Conservation (phyloP, 768 basidiomycete species). For the Sporobolomyces roseus region DNA sequence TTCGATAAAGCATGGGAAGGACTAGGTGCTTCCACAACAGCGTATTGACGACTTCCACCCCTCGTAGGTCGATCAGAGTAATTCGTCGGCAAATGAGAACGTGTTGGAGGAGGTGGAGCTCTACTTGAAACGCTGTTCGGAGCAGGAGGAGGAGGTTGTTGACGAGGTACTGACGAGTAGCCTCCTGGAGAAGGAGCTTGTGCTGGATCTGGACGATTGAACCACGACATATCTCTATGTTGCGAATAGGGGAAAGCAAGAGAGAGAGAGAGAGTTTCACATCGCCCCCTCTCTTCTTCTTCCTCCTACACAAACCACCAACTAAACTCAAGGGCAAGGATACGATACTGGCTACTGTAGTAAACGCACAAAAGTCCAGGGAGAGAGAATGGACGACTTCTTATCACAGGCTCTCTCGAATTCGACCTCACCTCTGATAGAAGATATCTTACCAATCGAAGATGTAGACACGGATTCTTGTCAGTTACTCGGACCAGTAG, state of each 20-base stretch:
- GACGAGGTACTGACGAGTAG: conserved; percentile 1
- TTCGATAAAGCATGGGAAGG: conserved; percentile 62
- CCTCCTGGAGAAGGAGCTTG: background rate
- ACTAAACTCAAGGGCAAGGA: no score
- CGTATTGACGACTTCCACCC: conserved; percentile 3
- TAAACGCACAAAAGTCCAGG: no score
- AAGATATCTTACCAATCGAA: background rate
- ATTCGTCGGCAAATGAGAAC: conserved; percentile 4
- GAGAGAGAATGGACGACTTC: background rate
- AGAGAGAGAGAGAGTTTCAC: background rate
- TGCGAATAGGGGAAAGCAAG: background rate
- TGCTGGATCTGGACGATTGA: background rate
- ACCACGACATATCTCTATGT: conserved; percentile 18
- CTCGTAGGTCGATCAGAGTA: background rate
- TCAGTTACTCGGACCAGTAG: conserved; percentile 55
- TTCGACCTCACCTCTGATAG: no score
- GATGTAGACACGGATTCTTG: conserved; percentile 53
- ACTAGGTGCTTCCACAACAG: conserved; percentile 41
- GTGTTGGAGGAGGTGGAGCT: conserved; percentile 1
- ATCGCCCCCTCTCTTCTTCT: background rate
- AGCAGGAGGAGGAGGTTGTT: no score
- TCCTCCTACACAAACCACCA: no score
- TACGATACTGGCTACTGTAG: no score
- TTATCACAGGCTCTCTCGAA: no score
- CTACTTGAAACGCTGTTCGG: background rate